Evolutionary conservation across 805 yeast species (phyloP).

Genomic region (Candida xiaguanensis): DNA sequence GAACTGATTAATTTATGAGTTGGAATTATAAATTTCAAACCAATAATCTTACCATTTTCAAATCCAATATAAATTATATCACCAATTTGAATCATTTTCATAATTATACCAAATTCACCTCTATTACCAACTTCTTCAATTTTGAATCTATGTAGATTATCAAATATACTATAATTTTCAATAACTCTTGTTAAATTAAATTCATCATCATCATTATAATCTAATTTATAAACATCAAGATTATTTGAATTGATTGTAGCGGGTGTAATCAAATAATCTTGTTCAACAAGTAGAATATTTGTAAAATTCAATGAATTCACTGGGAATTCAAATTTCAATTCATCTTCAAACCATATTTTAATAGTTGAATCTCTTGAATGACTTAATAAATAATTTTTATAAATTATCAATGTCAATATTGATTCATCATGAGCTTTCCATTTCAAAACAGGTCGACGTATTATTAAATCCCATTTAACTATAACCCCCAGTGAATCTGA

Average conservation of each 20-base stretch:
- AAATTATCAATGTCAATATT: conserved; percentile 43
- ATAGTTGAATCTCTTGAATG: conserved; percentile 66
- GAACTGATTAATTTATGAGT: neutral
- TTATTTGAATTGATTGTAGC: conserved; percentile 60
- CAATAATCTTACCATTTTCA: conserved; percentile 62
- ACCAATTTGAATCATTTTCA: conserved; percentile 47
- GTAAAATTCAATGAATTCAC: conserved; percentile 74
- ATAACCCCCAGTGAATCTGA: conserved; percentile 43
- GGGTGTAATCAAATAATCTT: conserved; percentile 55
- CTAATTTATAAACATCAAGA: conserved; percentile 58
- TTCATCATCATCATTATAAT: too few relatives aligned
- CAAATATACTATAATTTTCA: conserved; percentile 16
- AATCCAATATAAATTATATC: conserved; percentile 51
- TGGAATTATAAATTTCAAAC: conserved; percentile 15
- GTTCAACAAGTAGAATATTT: conserved; percentile 35
- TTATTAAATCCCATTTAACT: conserved; percentile 60
- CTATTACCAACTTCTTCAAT: conserved; percentile 18
- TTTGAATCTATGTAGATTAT: neutral
- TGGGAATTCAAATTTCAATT: conserved; percentile 44
- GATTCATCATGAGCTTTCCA: conserved; percentile 60
- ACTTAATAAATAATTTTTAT: conserved; percentile 39
- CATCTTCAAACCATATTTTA: conserved; percentile 40
- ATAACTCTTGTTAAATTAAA: conserved; percentile 25
- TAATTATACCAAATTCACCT: conserved; percentile 59
- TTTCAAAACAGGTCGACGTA: conserved; percentile 50